Percentiles rank a stretch among this genome's conserved stretches.
These are phyloP conservation scores for Ustilago tritici DNA, from an alignment of 1,284 basidiomycete genomes.

Conservation along the genomic window DNA sequence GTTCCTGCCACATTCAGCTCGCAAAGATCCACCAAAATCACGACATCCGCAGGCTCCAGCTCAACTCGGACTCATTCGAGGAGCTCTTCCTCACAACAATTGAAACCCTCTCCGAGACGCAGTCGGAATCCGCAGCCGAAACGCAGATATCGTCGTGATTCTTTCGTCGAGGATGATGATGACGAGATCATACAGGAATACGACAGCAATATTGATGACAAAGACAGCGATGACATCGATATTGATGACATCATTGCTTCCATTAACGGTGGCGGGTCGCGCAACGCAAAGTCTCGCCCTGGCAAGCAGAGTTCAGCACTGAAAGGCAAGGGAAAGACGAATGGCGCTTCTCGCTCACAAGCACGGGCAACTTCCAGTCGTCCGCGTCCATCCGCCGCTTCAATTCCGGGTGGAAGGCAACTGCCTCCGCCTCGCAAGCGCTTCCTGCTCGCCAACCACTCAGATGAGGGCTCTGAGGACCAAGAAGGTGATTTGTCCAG, in stretches of 20 bases:
- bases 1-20: neutral
- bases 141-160: neutral
- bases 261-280: slow-evolving; percentile 26
- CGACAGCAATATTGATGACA: slow-evolving; percentile 12
- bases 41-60: slow-evolving; percentile 5
- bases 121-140: neutral
- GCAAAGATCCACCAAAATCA: slow-evolving; percentile 5
- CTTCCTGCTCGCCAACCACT: slow-evolving; percentile 5
- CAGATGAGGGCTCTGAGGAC: slow-evolving; percentile 18
- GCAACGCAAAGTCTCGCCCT: slow-evolving; percentile 1
- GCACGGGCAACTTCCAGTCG: neutral
- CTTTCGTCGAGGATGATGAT: slow-evolving; percentile 18
- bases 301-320: neutral
- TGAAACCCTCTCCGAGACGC: neutral
- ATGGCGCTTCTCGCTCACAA: neutral
- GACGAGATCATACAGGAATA: slow-evolving; percentile 6
- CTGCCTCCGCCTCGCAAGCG: slow-evolving; percentile 15
- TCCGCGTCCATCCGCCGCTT: neutral
- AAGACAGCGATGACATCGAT: slow-evolving; percentile 16
- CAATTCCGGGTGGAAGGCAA: neutral
- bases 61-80: neutral
- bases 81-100: neutral
- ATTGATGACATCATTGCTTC: slow-evolving; percentile 38
- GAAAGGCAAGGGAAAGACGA: neutral
- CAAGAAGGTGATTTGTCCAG: slow-evolving; percentile 10